These are phyloP conservation scores for Flaveria trinervia DNA, from an alignment of 129 eudicot species.

Conservation along the genomic window DNA sequence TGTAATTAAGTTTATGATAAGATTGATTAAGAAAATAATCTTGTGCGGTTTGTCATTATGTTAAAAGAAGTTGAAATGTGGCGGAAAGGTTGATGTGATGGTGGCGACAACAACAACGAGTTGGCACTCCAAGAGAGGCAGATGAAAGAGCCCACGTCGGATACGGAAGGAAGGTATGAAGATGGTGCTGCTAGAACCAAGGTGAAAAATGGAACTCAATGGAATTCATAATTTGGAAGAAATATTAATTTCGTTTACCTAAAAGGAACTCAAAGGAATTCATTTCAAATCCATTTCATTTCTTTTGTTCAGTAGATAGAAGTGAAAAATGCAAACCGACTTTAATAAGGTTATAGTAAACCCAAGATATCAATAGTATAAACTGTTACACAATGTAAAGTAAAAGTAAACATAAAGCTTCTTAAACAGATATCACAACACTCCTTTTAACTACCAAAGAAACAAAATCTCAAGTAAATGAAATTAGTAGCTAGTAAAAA, in stretches of 20 bases:
- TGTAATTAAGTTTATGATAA: not conserved
- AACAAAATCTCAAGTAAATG: slow-evolving; percentile 20
- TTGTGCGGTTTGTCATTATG: not conserved
- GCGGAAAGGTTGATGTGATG: not conserved
- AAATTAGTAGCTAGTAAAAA: slow-evolving; percentile 36
- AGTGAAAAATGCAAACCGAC: not conserved
- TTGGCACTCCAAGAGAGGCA: too few species aligned
- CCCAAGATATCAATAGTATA: slow-evolving; percentile 30
- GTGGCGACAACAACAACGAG: not conserved
- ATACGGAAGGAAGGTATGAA: too few species aligned
- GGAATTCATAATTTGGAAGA: too few species aligned
- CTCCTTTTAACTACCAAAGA: slow-evolving; percentile 20
- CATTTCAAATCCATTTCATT: too few species aligned
- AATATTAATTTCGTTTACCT: too few species aligned
- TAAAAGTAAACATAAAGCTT: slow-evolving; percentile 33
- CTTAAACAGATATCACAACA: slow-evolving; percentile 32
- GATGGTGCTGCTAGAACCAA: too few species aligned
- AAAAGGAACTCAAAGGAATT: too few species aligned
- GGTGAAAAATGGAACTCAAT: too few species aligned
- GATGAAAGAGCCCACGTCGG: too few species aligned
- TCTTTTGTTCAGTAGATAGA: not conserved
- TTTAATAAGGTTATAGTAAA: not conserved
- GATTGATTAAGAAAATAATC: not conserved
- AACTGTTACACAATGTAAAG: slow-evolving; percentile 37
- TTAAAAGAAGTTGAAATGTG: not conserved